Percentiles rank a stretch among this genome's conserved stretches.
Evolutionary conservation across 768 basidiomycete species (phyloP).

Genomic region (Mycena capillaripes): DNA sequence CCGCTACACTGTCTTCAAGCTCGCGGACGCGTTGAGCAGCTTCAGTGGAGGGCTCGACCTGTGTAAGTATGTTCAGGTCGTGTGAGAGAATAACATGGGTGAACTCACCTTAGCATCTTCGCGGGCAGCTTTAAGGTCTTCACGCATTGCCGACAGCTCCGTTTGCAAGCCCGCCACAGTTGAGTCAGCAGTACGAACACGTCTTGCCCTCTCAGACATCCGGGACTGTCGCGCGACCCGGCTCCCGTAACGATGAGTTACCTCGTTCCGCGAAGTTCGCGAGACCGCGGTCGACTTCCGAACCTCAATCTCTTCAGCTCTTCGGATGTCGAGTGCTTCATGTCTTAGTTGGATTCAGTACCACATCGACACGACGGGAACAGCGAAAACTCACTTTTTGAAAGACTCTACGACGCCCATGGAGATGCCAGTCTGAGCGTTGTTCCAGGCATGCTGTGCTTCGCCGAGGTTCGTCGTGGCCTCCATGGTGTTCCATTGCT

Average conservation of each 20-base stretch:
- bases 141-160: neutral
- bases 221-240: constrained; percentile 10
- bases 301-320: constrained; percentile 22
- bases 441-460: constrained; percentile 25
- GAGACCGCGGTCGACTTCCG: constrained; percentile 1
- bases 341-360: constrained; percentile 19
- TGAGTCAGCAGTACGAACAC: neutral
- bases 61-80: neutral
- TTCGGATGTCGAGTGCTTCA: constrained; percentile 12
- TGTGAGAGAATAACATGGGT: neutral
- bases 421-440: constrained; percentile 16
- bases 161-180: neutral
- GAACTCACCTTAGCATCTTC: constrained; percentile 7
- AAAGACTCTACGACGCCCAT: constrained; percentile 30
- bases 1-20: neutral
- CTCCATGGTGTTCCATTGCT: constrained; percentile 22
- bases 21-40: neutral
- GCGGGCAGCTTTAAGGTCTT: constrained; percentile 7
- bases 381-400: constrained; percentile 18
- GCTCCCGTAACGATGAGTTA: constrained; percentile 11
- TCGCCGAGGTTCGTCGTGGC: constrained; percentile 25
- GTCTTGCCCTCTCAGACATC: constrained; percentile 4
- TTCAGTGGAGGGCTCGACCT: neutral
- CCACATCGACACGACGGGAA: neutral
- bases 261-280: constrained; percentile 17